A percentile compares a stretch with the other conserved stretches of the same genome.
Conservation (phyloP, 257 asterid species). For the Solanum peruvianum region DNA sequence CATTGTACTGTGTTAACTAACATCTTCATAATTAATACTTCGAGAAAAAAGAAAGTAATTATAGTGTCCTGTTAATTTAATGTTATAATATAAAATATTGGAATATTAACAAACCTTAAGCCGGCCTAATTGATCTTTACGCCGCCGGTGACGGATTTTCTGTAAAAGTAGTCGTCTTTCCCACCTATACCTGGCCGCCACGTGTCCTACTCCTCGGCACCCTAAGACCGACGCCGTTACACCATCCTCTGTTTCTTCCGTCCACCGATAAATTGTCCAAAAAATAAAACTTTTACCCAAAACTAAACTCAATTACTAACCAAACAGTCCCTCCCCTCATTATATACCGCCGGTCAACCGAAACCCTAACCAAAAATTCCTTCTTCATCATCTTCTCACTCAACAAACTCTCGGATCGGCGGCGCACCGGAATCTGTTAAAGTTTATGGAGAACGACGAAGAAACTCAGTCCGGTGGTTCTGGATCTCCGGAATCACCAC, state of each 20-base stretch:
- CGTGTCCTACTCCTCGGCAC: slow-evolving; percentile 7
- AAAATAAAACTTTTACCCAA: background rate
- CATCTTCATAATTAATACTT: background rate
- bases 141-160: slow-evolving; percentile 13
- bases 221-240: slow-evolving; percentile 15
- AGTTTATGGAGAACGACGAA: slow-evolving; percentile 60
- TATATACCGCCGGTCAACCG: slow-evolving; percentile 22
- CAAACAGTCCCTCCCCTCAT: slow-evolving; percentile 2
- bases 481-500: slow-evolving; percentile 29
- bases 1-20: background rate
- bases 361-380: background rate
- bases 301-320: background rate
- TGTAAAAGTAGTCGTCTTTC: background rate
- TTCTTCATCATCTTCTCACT: background rate
- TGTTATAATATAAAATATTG: background rate
- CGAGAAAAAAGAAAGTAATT: background rate
- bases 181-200: background rate
- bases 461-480: slow-evolving; percentile 33
- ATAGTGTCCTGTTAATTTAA: background rate
- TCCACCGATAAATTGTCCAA: slow-evolving; percentile 6
- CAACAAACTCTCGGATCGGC: slow-evolving; percentile 4
- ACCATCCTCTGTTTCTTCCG: slow-evolving; percentile 15
- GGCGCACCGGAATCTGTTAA: background rate
- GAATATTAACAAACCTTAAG: background rate
- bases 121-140: background rate